Conservation (phyloP, 1,139 yeast genomes). For the Candida tropicalis region DNA sequence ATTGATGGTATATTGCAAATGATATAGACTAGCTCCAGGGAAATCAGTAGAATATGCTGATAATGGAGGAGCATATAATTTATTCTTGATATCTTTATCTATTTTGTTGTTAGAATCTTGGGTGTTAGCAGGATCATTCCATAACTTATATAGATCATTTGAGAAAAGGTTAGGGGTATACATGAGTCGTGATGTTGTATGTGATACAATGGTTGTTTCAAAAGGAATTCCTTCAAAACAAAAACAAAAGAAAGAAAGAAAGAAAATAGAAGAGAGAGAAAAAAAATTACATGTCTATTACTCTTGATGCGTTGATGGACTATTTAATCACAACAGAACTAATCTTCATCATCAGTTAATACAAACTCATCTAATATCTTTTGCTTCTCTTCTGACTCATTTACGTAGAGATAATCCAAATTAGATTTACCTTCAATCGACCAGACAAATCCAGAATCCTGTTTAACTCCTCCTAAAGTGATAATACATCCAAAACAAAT, state of each 20-base stretch:
- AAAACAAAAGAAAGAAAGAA: neutral
- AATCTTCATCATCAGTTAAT: slow-evolving; percentile 42
- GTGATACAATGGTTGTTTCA: neutral
- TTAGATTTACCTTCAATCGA: slow-evolving; percentile 34
- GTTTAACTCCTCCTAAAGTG: slow-evolving; percentile 48
- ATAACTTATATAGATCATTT: slow-evolving; percentile 15
- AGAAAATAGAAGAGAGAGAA: neutral
- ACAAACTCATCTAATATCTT: slow-evolving; percentile 54
- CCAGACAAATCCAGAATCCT: slow-evolving; percentile 50
- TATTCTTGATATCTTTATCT: slow-evolving; percentile 12
- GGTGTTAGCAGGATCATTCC: slow-evolving; percentile 12
- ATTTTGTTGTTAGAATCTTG: slow-evolving; percentile 1
- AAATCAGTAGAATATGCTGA: slow-evolving; percentile 54
- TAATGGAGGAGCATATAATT: slow-evolving; percentile 51
- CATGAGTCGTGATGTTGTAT: slow-evolving; percentile 12
- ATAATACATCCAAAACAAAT: slow-evolving; percentile 83
- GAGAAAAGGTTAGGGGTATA: slow-evolving; percentile 18
- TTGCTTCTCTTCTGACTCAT: slow-evolving; percentile 27
- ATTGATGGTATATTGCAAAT: slow-evolving; percentile 35
- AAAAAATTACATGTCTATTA: neutral
- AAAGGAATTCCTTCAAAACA: neutral
- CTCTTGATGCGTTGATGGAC: neutral
- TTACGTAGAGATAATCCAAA: slow-evolving; percentile 9
- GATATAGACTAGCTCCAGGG: slow-evolving; percentile 47
- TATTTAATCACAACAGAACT: neutral